Conservation (phyloP, 768 basidiomycete genomes). For the Dacryopinax spathularia region DNA sequence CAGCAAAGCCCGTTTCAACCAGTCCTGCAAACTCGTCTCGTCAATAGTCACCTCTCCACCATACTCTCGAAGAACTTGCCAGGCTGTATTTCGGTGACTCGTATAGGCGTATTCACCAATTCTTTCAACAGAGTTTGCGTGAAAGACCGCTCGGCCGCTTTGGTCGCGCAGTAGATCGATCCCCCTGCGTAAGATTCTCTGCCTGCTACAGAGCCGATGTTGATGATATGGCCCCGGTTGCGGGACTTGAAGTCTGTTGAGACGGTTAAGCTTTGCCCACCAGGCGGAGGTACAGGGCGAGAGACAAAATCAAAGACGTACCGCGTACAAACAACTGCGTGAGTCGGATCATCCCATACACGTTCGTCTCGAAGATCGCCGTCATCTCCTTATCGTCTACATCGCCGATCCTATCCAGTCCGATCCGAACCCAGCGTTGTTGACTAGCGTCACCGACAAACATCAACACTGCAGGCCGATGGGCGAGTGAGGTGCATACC, state of each 20-base stretch:
- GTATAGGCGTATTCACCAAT: slow-evolving; percentile 83
- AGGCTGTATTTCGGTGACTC: slow-evolving; percentile 90
- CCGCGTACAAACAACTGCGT: slow-evolving; percentile 62
- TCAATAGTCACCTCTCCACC: too few relatives aligned
- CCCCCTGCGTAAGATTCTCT: slow-evolving; percentile 75
- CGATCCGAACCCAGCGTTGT: slow-evolving; percentile 80
- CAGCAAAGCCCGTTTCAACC: too few relatives aligned
- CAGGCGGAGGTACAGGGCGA: neutral
- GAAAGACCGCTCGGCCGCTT: slow-evolving; percentile 60
- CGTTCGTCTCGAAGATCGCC: slow-evolving; percentile 63
- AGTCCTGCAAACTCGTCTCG: too few relatives aligned
- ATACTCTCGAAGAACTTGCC: too few relatives aligned
- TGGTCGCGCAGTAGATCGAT: slow-evolving; percentile 11
- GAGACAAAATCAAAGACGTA: slow-evolving; percentile 13
- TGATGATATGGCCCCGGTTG: slow-evolving; percentile 78
- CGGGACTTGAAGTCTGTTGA: slow-evolving; percentile 63
- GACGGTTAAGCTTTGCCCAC: too few relatives aligned
- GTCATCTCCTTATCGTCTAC: slow-evolving; percentile 66
- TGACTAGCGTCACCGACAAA: slow-evolving; percentile 29
- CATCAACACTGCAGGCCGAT: too few relatives aligned
- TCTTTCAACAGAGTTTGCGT: slow-evolving; percentile 68
- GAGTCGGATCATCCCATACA: slow-evolving; percentile 69
- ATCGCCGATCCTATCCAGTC: slow-evolving; percentile 73
- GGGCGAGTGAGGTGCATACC: slow-evolving; percentile 44
- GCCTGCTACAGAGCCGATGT: slow-evolving; percentile 86